These are phyloP conservation scores for Nitzschia putrida DNA, from an alignment of 108 stramenopile species.

Conservation along the genomic window DNA sequence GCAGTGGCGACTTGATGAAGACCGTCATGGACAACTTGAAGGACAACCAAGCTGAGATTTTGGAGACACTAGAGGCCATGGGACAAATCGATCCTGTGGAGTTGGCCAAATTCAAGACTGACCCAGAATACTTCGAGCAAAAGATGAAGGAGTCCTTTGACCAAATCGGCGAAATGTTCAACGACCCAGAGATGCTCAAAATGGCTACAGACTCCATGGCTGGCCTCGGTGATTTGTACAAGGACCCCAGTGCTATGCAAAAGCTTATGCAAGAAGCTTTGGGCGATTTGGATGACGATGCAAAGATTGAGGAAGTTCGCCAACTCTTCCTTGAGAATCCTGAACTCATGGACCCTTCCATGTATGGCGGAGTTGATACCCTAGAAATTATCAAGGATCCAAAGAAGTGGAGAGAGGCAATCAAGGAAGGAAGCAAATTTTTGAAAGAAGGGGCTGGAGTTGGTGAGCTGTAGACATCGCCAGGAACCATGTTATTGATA, in stretches of 20 bases:
- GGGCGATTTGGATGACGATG: conserved; percentile 65
- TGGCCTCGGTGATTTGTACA: conserved; percentile 55
- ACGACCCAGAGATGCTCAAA: conserved; percentile 61
- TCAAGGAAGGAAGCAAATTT: conserved; percentile 64
- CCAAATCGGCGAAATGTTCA: conserved; percentile 71
- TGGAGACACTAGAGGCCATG: conserved; percentile 63
- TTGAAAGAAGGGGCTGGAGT: conserved; percentile 26
- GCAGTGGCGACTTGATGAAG: conserved; percentile 42
- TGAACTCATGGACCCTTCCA: conserved; percentile 47
- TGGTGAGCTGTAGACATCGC: conserved; percentile 37
- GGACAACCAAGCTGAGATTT: conserved; percentile 63
- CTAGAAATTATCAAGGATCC: conserved; percentile 69
- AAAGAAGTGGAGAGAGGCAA: conserved; percentile 70
- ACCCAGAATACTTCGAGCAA: conserved; percentile 76
- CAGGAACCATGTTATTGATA: background rate
- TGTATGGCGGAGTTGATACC: conserved; percentile 68
- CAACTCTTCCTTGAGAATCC: conserved; percentile 62
- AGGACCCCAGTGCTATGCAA: conserved; percentile 48
- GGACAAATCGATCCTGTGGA: conserved; percentile 64
- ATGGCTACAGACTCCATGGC: conserved; percentile 68
- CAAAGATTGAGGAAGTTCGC: conserved; percentile 82
- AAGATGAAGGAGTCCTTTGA: conserved; percentile 75
- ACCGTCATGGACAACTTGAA: conserved; percentile 47
- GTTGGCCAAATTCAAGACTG: conserved; percentile 67
- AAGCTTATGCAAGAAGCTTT: conserved; percentile 54